Base-by-base conservation (phyloP, 176 grass and related monocot genomes). In the Calamus simplicifolius region DNA sequence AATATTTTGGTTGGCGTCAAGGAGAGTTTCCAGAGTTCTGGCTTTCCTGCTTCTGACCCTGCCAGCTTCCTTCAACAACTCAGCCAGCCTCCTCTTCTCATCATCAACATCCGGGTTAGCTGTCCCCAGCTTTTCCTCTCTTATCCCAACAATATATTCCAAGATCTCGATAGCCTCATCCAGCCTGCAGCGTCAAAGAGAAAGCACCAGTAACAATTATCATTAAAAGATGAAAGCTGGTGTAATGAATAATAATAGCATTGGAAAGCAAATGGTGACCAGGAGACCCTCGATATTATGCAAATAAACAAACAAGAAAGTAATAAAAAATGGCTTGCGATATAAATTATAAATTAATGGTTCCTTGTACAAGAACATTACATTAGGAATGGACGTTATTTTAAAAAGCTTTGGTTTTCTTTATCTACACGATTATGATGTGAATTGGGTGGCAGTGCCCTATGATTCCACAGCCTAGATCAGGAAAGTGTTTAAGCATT, bases 151-250 rank as follows among this genome's bases (percentile, higher is more conserved):
- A 18, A 98, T 78, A 63, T 79, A 68, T 61, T 98, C 94, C 77
- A 98, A 82, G 50, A 93, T 89, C 63, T 98, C 94, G 17, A 98
- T 89, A 12, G 94, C 94, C 53, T 89, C 84, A 58, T 89, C 84
- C 54, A 92, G 59, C 75, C 94, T 98, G 78, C 27, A 53, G 78
- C 27, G 50, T 68, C 83, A 17, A 61, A 58, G 38, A 60, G 14
- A n/a, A n/a, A 61, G 48, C 31, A 35, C 17, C 18, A 62, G 56
- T 25, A 78, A 35, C 31, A 35, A 35, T 6, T 10, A 35, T 35
- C 5, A 35, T 35, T 35, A 35, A 35, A 35, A 35, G 31, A 35
- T 35, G 5, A 6, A 35, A 35, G 31, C 6, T 35, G 31, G 31
- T 35, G 6, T 7, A 10, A 35, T 35, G 31, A 8, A 35, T 35